Percentiles rank a stretch among this genome's conserved stretches.
These are phyloP conservation scores for Penicillium sp. DNA, from an alignment of 2,329 filamentous ascomycete species.

Conservation along the genomic window DNA sequence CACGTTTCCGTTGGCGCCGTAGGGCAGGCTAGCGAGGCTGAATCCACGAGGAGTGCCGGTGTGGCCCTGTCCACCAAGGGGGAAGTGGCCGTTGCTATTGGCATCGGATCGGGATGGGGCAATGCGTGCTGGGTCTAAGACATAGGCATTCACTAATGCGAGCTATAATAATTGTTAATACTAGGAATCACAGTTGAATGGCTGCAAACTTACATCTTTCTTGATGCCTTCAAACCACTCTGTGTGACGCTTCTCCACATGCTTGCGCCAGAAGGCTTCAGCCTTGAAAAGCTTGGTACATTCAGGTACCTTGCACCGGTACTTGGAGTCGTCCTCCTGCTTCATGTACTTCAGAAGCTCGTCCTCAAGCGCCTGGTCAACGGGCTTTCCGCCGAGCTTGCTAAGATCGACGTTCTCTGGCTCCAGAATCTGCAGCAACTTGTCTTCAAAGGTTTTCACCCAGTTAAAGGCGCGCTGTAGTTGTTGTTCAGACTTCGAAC, in stretches of 20 bases:
- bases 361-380: slow-evolving; percentile 82
- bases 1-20: slow-evolving; percentile 31
- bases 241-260: slow-evolving; percentile 89
- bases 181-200: background rate
- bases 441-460: slow-evolving; percentile 98
- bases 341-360: slow-evolving; percentile 87
- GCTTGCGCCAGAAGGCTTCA: slow-evolving; percentile 95
- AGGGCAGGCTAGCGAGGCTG: slow-evolving; percentile 71
- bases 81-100: slow-evolving; percentile 94
- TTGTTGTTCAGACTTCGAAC: slow-evolving; percentile 81
- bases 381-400: slow-evolving; percentile 83
- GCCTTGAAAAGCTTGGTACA: slow-evolving; percentile 98
- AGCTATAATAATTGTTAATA: slow-evolving; percentile 54
- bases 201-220: slow-evolving; percentile 68
- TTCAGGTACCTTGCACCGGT: slow-evolving; percentile 91
- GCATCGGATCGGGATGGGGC: slow-evolving; percentile 89
- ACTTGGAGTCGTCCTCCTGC: slow-evolving; percentile 97
- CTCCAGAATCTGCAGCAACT: slow-evolving; percentile 87
- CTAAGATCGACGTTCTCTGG: slow-evolving; percentile 82
- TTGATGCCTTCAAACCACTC: slow-evolving; percentile 82
- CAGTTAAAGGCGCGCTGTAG: slow-evolving; percentile 94
- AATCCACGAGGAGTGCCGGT: slow-evolving; percentile 89
- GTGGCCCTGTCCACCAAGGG: slow-evolving; percentile 69
- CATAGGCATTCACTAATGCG: slow-evolving; percentile 87
- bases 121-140: slow-evolving; percentile 91